Base-by-base conservation (phyloP, 495 filamentous ascomycete genomes). In the Hypoxylon crocopeplum region DNA sequence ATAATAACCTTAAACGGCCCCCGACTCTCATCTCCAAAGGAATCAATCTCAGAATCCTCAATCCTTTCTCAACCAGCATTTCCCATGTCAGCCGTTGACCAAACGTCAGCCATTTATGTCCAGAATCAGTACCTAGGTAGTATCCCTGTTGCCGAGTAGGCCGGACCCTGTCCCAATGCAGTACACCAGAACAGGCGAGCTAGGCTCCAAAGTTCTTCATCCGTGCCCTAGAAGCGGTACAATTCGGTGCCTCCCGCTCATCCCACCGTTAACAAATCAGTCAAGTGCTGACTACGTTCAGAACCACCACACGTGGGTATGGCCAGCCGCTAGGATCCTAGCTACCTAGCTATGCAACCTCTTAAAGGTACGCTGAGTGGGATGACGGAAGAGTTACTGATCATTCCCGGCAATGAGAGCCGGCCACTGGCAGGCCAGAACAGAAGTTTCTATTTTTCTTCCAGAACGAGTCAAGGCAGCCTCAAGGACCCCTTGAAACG, bases 401-500 rank as follows among this genome's bases (percentile, higher is more conserved):
- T 29, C n/a, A 7, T 13, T 25, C 13, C 48, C 54, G 17, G 30
- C 12, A 22, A 52, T 47, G 17, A 29, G 17, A 19, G 34, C 27
- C 37, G 36, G 25, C 22, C 40, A 11, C 21, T 24, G 41, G 30
- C 22, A 15, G 29, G 32, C 48, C 20, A 22, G 27, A 49, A 27
- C 8, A 40, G 54, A 64, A 54, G 42, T 59, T 58, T 58, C 60
- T 54, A 59, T 38, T 59, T 55, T 64, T 38, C 45, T 59, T 64
- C 48, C 44, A 63, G 59, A 63, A 63, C 27, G 12, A 41, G 27
- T 36, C 15, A 40, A 37, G 34, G 32, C n/a, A 12, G 12, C 42
- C 42, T 16, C 20, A 34, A 27, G n/a, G 37, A 2, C 55, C 39
- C 50, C 50, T 47, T 56, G 61, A 64, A 64, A 64, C 61, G 15